A percentile compares a stretch with the other conserved stretches of the same genome.
Evolutionary conservation across 176 grass and related monocot species (phyloP).

Genomic region (Ensete ventricosum): DNA sequence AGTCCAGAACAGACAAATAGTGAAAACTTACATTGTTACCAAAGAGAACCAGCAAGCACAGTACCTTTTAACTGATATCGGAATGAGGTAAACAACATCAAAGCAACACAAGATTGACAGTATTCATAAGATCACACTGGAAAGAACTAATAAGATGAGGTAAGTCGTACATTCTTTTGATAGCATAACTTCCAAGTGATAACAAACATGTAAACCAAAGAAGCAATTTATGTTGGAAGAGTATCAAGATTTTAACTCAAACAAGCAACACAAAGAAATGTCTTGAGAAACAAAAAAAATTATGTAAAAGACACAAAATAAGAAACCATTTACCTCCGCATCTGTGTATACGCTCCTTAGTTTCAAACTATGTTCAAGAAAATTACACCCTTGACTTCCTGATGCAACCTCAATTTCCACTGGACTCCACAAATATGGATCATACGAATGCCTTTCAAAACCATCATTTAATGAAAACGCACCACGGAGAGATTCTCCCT

Average conservation of each 20-base stretch:
- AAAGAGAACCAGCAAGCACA: no score
- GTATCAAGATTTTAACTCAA: not conserved
- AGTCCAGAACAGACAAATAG: no score
- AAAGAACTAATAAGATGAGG: no score
- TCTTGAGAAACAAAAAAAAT: not conserved
- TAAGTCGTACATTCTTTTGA: no score
- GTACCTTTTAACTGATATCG: no score
- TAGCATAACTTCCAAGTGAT: no score
- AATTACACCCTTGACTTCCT: constrained; percentile 64
- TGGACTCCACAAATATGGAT: constrained; percentile 67
- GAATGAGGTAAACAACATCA: no score
- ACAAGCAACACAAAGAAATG: not conserved
- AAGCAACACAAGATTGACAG: no score
- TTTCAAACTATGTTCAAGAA: constrained; percentile 65
- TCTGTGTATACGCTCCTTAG: constrained; percentile 87
- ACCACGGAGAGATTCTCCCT: constrained; percentile 13
- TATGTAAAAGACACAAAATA: not conserved
- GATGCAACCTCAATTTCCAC: constrained; percentile 72
- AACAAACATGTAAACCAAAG: not conserved
- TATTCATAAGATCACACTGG: no score
- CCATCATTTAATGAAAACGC: not conserved
- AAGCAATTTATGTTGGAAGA: not conserved
- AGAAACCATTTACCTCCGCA: constrained; percentile 52
- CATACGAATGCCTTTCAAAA: constrained; percentile 27
- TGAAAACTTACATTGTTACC: no score